Evolutionary conservation across 768 basidiomycete genomes (phyloP), one percentile per base, ranked within the genome.

Genomic region (Mycena epipterygia): DNA sequence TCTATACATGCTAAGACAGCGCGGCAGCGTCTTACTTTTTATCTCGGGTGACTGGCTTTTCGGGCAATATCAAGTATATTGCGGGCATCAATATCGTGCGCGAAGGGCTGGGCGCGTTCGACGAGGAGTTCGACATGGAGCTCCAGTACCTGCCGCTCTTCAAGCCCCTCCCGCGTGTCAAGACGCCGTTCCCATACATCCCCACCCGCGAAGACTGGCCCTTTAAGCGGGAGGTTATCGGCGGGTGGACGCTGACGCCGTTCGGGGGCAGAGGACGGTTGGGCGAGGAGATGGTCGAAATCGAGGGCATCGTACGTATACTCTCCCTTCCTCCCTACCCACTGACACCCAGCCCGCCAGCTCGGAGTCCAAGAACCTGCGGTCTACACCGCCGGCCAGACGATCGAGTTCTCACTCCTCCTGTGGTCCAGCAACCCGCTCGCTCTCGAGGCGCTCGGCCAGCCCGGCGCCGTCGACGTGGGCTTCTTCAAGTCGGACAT

Each of bases 181-280:
- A 3, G 42, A 44, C 42, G 21, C 42, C 42, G 42, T 44, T 44
- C 42, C 42, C 21, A n/a, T 44, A 44, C 21, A 44, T 72, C 23
- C 70, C 70, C 30, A 58, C 60, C 25, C 41, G 65, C 27, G 70
- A 72, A 52, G 70, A 72, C 44, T 72, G 70, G 70, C 65, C 61
- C 8, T 67, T 72, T 32, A 67, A 39, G 19, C 33, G 65, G 29
- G 70, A 72, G 37, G 35, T 63, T 1, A 37, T 72, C 3, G 65
- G 70, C 13, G 65, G 70, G n/a, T 72, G 65, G 70, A 67, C 64
- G 13, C 29, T 69, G 33, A 69, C 68, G 35, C 68, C 68, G 12
- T 70, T 70, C 29, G 63, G 68, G 19, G 68, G 63, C 3, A 51
- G 68, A 46, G 68, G 57, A 3, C 52, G 63, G 11, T 49, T 70